Evolutionary conservation across 331 rosid species (phyloP).

Genomic region (Acacia concinna): DNA sequence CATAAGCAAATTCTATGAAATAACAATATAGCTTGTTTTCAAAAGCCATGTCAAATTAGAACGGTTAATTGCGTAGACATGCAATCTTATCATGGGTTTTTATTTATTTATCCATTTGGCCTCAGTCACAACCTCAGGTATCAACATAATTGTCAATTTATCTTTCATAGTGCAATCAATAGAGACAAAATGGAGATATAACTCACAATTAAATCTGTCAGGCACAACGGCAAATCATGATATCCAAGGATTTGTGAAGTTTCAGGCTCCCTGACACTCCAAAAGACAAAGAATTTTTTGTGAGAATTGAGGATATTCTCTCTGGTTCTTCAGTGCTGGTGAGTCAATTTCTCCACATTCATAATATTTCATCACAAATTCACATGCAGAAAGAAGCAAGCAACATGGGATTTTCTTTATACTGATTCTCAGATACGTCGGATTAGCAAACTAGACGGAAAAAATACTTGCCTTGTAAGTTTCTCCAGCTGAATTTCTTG

Average conservation of each 20-base stretch:
- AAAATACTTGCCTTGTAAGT: slow-evolving; percentile 49
- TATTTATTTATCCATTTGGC: neutral
- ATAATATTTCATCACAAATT: slow-evolving; percentile 4
- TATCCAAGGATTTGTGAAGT: slow-evolving; percentile 57
- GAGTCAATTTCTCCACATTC: slow-evolving; percentile 23
- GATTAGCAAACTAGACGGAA: slow-evolving; percentile 25
- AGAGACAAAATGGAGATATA: slow-evolving; percentile 27
- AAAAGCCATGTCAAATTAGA: neutral
- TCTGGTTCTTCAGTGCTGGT: slow-evolving; percentile 19
- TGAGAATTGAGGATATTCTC: slow-evolving; percentile 1
- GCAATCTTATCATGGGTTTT: slow-evolving; percentile 6
- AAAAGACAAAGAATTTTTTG: slow-evolving; percentile 23
- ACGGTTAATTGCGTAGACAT: neutral
- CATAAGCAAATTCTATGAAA: slow-evolving; percentile 15
- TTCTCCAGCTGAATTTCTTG: slow-evolving; percentile 57
- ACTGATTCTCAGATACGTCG: neutral
- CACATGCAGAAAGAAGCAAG: slow-evolving; percentile 6
- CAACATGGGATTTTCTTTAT: slow-evolving; percentile 4
- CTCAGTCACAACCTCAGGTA: neutral
- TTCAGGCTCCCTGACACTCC: slow-evolving; percentile 74
- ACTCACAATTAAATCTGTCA: slow-evolving; percentile 77
- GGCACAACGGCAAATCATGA: slow-evolving; percentile 67
- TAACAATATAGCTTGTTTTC: neutral
- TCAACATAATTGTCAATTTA: neutral
- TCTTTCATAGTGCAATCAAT: slow-evolving; percentile 6